A percentile compares a stretch with the other conserved stretches of the same genome.
phyloP scores from a whole-genome alignment of 805 yeast genomes.

The Sungouiella blattae region DNA sequence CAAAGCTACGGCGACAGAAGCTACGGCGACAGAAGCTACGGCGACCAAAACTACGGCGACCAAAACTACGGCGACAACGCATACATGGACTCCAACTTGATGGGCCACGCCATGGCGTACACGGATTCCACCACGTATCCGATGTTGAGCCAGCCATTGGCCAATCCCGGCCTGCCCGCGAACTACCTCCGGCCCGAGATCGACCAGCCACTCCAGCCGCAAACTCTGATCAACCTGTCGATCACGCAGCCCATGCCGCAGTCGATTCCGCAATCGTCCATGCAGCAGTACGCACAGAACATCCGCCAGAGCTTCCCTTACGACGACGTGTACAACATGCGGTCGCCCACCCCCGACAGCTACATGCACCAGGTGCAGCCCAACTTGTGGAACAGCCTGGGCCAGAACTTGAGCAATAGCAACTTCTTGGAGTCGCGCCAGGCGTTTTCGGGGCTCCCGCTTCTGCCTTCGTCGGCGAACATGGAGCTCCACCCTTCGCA shows the following conservation, averaged over 20 bases:
- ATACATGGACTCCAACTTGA: too few species aligned
- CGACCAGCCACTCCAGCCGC: too few species aligned
- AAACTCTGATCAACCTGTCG: too few species aligned
- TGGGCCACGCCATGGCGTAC: too few species aligned
- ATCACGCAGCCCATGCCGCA: background rate
- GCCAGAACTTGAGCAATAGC: conserved; percentile 8
- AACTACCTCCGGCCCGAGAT: too few species aligned
- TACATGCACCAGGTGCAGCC: conserved; percentile 2
- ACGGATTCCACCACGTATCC: too few species aligned
- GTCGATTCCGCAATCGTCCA: conserved; percentile 1
- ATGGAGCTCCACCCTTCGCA: conserved; percentile 10
- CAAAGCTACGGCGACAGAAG: too few species aligned
- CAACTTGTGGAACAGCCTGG: conserved; percentile 10
- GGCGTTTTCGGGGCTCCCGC: conserved; percentile 8
- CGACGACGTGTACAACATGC: conserved; percentile 2
- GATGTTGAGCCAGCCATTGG: too few species aligned
- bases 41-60: too few species aligned
- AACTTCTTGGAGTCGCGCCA: conserved; percentile 9
- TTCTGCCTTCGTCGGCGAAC: conserved; percentile 5
- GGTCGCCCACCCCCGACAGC: background rate
- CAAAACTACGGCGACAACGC: too few species aligned
- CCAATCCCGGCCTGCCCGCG: too few species aligned
- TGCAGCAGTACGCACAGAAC: conserved; percentile 7
- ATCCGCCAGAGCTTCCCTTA: conserved; percentile 7
- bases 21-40: too few species aligned